Evolutionary conservation across 2,329 filamentous ascomycete genomes (phyloP), one percentile per base, ranked within the genome.

Genomic region (Aspergillus piperis): DNA sequence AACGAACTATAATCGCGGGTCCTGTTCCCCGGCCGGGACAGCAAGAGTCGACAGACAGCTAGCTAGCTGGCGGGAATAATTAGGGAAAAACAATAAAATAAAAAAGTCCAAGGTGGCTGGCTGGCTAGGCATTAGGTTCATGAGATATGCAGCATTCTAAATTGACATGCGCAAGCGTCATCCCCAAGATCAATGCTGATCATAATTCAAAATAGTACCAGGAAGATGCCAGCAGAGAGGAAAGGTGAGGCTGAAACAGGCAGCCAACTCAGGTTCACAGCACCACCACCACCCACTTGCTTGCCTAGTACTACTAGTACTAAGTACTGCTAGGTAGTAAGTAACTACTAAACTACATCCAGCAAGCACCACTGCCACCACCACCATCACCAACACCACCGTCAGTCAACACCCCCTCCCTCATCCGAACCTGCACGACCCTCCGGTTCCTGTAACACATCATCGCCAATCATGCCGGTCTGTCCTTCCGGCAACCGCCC

Each of bases 401-500:
- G 19, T 36, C 39, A 47, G 5, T 25, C 8, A 15, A 38, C 36
- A 11, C 23, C 51, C 8, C 52, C n/a, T n/a, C 52, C 15, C 19
- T 23, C 62, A 61, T 42, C 42, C 56, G 51, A 42, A 55, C 42
- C 57, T 55, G 47, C 10, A 44, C 52, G 47, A 63, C 54, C 62
- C 62, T 59, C 56, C 38, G 60, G 59, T 59, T 61, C 41, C 53
- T 61, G 59, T 63, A 21, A 51, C 56, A 61, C 59, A 55, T 58
- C 58, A 56, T 54, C 44, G 58, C 42, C 59, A 54, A 47, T 59
- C 61, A 59, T 59, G 59, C 58, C 19, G 54, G 54, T 57, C 54
- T 59, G 62, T 50, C 36, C 38, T 47, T 61, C 59, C 39, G 44
- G 44, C 15, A 42, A 41, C 53, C 59, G 30, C 51, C 44, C 55